A percentile compares a stretch with the other conserved stretches of the same genome.
These are phyloP conservation scores for Berberis thunbergii DNA, from an alignment of 164 flowering plant genomes.

Conservation along the genomic window DNA sequence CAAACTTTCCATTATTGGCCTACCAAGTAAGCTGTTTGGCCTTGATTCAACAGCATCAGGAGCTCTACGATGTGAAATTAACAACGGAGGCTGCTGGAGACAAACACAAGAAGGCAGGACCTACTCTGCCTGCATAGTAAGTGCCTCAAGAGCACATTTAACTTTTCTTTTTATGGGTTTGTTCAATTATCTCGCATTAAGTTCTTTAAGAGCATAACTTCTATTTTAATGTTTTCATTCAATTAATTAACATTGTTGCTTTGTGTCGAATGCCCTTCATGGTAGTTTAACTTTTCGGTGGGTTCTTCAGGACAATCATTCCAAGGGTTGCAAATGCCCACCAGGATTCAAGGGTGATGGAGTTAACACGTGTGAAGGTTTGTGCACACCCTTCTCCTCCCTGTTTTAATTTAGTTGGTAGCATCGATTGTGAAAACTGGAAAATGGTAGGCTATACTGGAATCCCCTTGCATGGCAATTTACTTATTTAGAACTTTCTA, in stretches of 20 bases:
- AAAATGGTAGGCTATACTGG: background rate
- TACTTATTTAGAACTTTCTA: background rate
- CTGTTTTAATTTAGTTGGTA: background rate
- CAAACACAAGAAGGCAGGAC: constrained; percentile 49
- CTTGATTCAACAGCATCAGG: constrained; percentile 63
- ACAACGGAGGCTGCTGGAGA: constrained; percentile 99
- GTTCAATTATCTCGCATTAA: no score
- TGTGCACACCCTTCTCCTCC: background rate
- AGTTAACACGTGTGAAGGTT: constrained; percentile 74
- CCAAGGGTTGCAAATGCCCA: constrained; percentile 81
- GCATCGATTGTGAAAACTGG: background rate
- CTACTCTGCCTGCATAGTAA: constrained; percentile 80
- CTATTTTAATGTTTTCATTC: no score
- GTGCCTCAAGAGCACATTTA: constrained; percentile 12
- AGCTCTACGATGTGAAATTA: constrained; percentile 68
- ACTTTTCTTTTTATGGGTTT: background rate
- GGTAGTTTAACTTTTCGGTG: background rate
- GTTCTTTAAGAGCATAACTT: no score
- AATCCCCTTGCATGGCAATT: background rate
- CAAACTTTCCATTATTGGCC: background rate
- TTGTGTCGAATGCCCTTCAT: no score
- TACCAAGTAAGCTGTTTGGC: background rate
- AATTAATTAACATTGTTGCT: no score
- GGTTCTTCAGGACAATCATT: constrained; percentile 47
- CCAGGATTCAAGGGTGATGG: constrained; percentile 94